Base-by-base conservation (phyloP, 129 eudicot genomes). In the Tagetes patula region DNA sequence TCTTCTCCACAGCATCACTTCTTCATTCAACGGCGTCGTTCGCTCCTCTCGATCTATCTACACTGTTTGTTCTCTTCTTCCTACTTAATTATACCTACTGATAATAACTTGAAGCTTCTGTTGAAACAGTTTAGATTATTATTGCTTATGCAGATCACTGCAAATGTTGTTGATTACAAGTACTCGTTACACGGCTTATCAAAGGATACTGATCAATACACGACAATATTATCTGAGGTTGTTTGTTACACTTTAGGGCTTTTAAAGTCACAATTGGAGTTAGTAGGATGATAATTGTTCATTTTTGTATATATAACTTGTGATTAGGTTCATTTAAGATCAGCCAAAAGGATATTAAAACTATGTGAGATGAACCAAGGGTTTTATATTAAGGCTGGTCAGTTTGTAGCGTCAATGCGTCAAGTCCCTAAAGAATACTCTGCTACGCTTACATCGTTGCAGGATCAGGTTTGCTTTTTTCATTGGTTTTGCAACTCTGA, bases 341-440 rank as follows among this genome's bases (percentile, higher is more conserved):
- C 98, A 40, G 96, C 98, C 6, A 86, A 75, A 82, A 90, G 89
- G 83, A 79, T 89, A 41, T 50, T 87, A 48, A 79, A 75, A 52
- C 67, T 94, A 65, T 94, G 98, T 72, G 88, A 94, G 79, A 63
- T 79, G 50, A 94, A 94, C 76, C 88, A 70, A 83, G 98, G 98
- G 66, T 88, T 94, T 75, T 94, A 94, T 79, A 89, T 90, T 61
- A 94, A 94, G 85, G 98, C 96, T 74, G 97, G 96, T 71, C 98
- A 94, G 78, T 94, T 87, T 86, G 89, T 83, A 34, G 96, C 98
- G 62, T 90, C 98, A 50, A 33, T 86, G 79, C 77, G 96, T 43
- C 96, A 86, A 84, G 87, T 90, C 52, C 98, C 98, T 58, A 84
- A 78, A 70, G 97, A 94, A 56, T 94, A 90, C 83, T 90, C 96